Evolutionary conservation across 1,284 basidiomycete genomes (phyloP), one percentile per base, ranked within the genome.

Genomic region (Termitomyces sp.): DNA sequence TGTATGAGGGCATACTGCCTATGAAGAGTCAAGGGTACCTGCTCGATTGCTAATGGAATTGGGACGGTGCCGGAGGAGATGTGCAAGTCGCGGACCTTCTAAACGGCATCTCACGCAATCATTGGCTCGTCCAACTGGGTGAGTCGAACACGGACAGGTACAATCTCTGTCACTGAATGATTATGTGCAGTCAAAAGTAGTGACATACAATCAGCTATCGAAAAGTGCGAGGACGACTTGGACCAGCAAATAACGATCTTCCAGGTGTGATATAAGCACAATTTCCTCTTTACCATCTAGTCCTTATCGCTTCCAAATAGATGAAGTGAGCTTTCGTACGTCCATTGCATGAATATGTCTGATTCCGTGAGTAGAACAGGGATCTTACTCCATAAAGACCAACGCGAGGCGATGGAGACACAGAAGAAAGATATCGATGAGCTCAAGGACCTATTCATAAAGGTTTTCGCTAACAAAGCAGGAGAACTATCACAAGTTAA

Each of bases 21-120:
- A 63, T 91, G 87, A 49, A 96, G 67, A 49, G 90, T 89, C 53
- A 95, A 71, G 2, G 93, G 93, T 5, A 96, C 70, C 67, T 94
- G 91, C 62, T 95, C 93, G 50, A 93, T 80, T 49, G 88, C 88
- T 91, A 58, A 54, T 42, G n/a, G 19, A 21, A 34, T 43, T 54
- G 18, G 28, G 45, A 52, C 5, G 21, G 39, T 50, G 30, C 38
- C 45, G 34, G 18, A 21, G 50, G 35, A 48, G 46, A 21, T 46
- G 16, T 18, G 13, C 6, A 46, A 18, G n/a, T 16, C 16, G 51
- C 69, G 41, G 41, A 80, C 87, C 81, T 79, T 91, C 90, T 65
- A 18, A 62, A 60, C 49, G 64, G 57, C 46, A 77, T 71, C 67
- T 66, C 70, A 11, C 55, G 61, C 26, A 75, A 72, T 46, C 70